A percentile compares a stretch with the other conserved stretches of the same genome.
These are phyloP conservation scores for Climacium dendroides DNA, from an alignment of 225 moss, liverwort and hornwort genomes.

Conservation along the genomic window DNA sequence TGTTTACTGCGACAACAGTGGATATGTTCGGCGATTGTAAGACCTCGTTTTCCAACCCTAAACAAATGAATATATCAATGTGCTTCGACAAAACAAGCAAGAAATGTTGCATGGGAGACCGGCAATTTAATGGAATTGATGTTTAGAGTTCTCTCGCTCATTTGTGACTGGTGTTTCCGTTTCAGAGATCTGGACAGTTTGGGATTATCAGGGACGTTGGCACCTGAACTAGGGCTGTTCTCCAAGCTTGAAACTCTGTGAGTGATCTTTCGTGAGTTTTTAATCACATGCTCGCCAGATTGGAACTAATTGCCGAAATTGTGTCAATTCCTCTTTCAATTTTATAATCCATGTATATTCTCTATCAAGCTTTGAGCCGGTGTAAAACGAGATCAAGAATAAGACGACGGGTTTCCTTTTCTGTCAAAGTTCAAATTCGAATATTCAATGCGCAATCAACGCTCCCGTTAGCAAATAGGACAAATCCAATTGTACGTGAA, in stretches of 20 bases:
- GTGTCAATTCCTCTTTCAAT: neutral
- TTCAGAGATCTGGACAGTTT: neutral
- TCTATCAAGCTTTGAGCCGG: neutral
- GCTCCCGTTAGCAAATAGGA: neutral
- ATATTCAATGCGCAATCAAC: neutral
- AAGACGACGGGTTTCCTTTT: neutral
- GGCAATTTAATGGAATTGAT: neutral
- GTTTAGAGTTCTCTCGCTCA: neutral
- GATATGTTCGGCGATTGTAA: neutral
- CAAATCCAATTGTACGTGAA: neutral
- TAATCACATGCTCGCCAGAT: neutral
- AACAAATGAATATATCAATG: too few relatives aligned
- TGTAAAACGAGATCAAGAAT: neutral
- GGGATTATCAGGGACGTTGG: neutral
- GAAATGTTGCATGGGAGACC: neutral
- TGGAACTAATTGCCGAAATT: neutral
- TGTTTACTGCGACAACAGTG: neutral
- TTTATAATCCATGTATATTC: neutral
- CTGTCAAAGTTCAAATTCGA: neutral
- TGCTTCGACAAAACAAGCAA: neutral
- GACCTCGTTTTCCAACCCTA: neutral
- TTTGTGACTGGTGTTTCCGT: neutral
- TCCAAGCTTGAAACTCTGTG: neutral
- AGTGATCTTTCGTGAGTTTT: neutral
- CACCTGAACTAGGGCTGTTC: neutral